Evolutionary conservation across 495 filamentous ascomycete species (phyloP), one percentile per base, ranked within the genome.

Genomic region (Aspergillus nanangensis): DNA sequence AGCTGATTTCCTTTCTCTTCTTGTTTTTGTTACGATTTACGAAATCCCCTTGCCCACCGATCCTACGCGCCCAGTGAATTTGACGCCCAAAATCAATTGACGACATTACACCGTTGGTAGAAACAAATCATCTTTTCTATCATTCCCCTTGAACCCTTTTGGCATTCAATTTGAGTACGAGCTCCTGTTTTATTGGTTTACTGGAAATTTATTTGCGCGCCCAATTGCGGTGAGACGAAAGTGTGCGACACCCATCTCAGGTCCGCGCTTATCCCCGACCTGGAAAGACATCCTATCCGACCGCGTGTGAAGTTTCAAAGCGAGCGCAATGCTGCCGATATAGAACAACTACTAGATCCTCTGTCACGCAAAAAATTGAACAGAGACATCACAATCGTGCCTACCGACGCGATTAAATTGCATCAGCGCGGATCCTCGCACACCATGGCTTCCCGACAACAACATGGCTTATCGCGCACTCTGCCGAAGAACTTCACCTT

Each of bases 401-500:
- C n/a, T n/a, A n/a, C n/a, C 50, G 36, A 42, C 34, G 33, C 31
- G 21, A 40, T 20, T 14, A n/a, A 22, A 34, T 32, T 22, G 14
- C 20, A 5, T 31, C 10, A 33, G 14, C 18, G 20, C 35, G 13
- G n/a, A 27, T 34, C 15, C 34, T 38, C 19, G 44, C 38, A 34
- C 62, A 65, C 41, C 55, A 78, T 79, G 76, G 62, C 70, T 47
- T 62, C 62, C 53, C 62, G 63, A 56, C 74, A 71, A 46, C 5
- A 5, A 5, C 74, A 73, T 8, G 66, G 74, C 37, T 67, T 83
- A 21, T 84, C 80, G 51, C 81, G 80, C 45, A 83, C 80, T 11
- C 73, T 86, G 24, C 82, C 82, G 18, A 75, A 81, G 40, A 81
- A 78, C 63, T 84, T 84, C 61, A 77, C 71, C 19, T 83, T 82